Evolutionary conservation across 495 filamentous ascomycete species (phyloP), one percentile per base, ranked within the genome.

Genomic region (Penicillium samsonianum): DNA sequence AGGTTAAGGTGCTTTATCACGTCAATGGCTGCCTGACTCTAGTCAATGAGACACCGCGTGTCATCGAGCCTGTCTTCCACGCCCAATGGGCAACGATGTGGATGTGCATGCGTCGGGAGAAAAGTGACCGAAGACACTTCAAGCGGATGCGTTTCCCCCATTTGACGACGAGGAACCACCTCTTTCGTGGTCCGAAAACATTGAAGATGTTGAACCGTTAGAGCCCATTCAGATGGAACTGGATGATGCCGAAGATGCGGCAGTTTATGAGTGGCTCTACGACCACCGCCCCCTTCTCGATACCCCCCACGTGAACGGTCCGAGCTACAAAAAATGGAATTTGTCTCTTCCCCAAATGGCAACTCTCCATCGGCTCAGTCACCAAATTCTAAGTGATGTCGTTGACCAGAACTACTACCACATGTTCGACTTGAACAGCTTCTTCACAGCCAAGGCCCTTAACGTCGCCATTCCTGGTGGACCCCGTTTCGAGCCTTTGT

Each of bases 31-130:
- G 95, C 67, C 76, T 99, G 64, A 99, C 95, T 17, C 76, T 99
- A 55, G 95, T 99, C 53, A 99, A 99, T 67, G 95, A 99, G 78
- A 92, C 86, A 7, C 95, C 95, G 19, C 82, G 95, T 63, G 95
- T 99, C 46, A 98, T 99, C 68, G 94, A 98, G 75, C 95, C 95
- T 2, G 90, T 99, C 16, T 99, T 96, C 73, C 93, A 96, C 67
- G 95, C 95, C 57, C 95, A 99, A 73, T 99, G 95, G 95, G 93
- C 94, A 23, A 96, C 91, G 10, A 98, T 99, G 95, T 99, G 95
- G 95, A 89, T 96, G 59, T 90, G 85, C 48, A 99, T 99, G 95
- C 85, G 95, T 69, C 85, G 95, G 56, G 95, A 99, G 71, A 99
- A 99, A 81, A 93, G 90, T 65, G 95, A 98, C 69, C 78, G 95